These are phyloP conservation scores for Isatis lusitanica DNA, from an alignment of 441 rosid species.

Conservation along the genomic window DNA sequence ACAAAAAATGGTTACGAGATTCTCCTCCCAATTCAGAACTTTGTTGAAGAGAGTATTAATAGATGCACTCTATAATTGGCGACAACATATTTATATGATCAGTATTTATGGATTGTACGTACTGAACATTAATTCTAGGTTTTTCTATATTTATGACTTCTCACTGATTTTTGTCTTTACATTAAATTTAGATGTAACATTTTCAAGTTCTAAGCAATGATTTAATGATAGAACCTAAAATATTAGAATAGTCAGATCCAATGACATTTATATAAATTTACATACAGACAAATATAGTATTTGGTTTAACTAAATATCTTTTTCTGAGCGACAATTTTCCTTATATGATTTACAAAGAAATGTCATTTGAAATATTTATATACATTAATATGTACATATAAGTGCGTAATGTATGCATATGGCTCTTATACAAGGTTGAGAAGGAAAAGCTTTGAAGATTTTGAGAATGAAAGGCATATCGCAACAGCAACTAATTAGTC, in stretches of 20 bases:
- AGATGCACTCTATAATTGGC: conserved; percentile 3
- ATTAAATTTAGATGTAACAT: no score
- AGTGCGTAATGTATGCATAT: background rate
- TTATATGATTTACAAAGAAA: background rate
- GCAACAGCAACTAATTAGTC: conserved; percentile 3
- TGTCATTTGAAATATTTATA: background rate
- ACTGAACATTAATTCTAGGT: background rate
- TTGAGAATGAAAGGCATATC: background rate
- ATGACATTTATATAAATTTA: background rate
- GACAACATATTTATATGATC: conserved; percentile 10
- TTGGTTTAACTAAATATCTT: background rate
- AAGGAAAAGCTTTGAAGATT: background rate
- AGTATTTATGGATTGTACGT: background rate
- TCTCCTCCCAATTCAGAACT: conserved; percentile 6
- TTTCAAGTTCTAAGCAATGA: no score
- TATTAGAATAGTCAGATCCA: no score
- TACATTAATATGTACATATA: background rate
- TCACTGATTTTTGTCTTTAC: background rate
- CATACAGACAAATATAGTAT: background rate
- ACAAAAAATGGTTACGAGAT: background rate
- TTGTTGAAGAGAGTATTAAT: conserved; percentile 6
- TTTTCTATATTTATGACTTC: background rate
- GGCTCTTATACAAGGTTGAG: background rate
- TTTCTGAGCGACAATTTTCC: background rate
- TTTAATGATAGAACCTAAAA: no score